Percentiles rank a stretch among this genome's conserved stretches.
Conservation (phyloP, 1,139 yeast genomes). For the Sporopachydermia cereana region DNA sequence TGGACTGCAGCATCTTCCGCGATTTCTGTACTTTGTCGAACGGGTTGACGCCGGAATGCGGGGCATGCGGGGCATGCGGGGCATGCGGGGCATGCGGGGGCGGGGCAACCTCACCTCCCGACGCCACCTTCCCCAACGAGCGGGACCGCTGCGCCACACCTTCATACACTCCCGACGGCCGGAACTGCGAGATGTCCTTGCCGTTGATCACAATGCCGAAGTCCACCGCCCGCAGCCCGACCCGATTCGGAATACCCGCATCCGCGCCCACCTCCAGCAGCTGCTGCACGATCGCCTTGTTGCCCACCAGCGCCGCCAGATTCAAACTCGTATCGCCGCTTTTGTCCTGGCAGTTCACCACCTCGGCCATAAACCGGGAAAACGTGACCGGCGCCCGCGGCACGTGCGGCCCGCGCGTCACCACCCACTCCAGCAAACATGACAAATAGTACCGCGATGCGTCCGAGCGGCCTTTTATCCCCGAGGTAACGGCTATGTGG, state of each 20-base stretch:
- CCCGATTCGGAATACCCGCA: conserved; percentile 61
- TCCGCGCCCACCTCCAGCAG: conserved; percentile 83
- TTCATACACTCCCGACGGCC: background rate
- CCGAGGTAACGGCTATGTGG: conserved; percentile 76
- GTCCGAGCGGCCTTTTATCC: conserved; percentile 54
- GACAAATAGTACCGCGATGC: conserved; percentile 70
- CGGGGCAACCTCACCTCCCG: background rate
- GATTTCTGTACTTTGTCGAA: conserved; percentile 11
- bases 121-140: background rate
- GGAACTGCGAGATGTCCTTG: conserved; percentile 6
- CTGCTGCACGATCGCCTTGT: conserved; percentile 68
- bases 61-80: background rate
- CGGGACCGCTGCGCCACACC: background rate
- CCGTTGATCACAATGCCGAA: conserved; percentile 43
- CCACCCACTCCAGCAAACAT: conserved; percentile 72
- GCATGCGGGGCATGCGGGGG: background rate
- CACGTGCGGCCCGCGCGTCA: conserved; percentile 35
- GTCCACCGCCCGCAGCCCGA: conserved; percentile 78
- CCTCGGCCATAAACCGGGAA: conserved; percentile 48
- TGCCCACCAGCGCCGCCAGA: conserved; percentile 83
- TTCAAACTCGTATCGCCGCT: conserved; percentile 85
- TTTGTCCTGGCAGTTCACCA: conserved; percentile 68
- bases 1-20: conserved; percentile 12
- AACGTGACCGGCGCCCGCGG: conserved; percentile 36
- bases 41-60: too few relatives aligned